Evolutionary conservation across 768 basidiomycete species (phyloP).

Genomic region (Russula brevipes): DNA sequence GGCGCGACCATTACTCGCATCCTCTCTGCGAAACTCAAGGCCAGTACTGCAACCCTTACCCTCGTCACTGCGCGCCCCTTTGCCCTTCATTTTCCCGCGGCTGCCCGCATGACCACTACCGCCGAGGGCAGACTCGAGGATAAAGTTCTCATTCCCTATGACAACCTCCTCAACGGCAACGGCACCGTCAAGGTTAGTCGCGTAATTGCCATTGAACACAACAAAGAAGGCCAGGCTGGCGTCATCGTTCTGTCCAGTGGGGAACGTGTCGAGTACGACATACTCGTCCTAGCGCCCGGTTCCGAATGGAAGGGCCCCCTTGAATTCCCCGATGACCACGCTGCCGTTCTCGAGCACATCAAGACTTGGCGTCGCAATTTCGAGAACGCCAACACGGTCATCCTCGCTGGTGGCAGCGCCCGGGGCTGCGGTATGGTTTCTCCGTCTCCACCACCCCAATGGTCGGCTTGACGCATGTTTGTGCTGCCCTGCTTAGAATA

Average conservation of each 20-base stretch:
- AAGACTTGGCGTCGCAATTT: slow-evolving; percentile 32
- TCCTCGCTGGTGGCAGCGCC: slow-evolving; percentile 37
- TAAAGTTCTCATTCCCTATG: slow-evolving; percentile 17
- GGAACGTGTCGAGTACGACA: slow-evolving; percentile 20
- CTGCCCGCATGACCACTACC: slow-evolving; percentile 50
- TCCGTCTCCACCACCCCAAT: too few species aligned
- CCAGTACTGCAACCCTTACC: slow-evolving; percentile 44
- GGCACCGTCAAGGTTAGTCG: slow-evolving; percentile 21
- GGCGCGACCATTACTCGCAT: slow-evolving; percentile 43
- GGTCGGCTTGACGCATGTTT: background rate
- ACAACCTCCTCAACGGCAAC: slow-evolving; percentile 18
- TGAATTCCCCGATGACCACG: slow-evolving; percentile 38
- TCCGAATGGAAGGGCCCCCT: slow-evolving; percentile 26
- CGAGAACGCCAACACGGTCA: slow-evolving; percentile 32
- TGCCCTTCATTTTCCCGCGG: slow-evolving; percentile 45
- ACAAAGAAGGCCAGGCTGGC: slow-evolving; percentile 4
- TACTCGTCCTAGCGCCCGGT: slow-evolving; percentile 23
- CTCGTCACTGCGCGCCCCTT: slow-evolving; percentile 52
- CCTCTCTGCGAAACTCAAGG: slow-evolving; percentile 49
- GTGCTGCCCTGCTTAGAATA: slow-evolving; percentile 32
- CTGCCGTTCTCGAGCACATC: slow-evolving; percentile 25
- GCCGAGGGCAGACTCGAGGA: slow-evolving; percentile 36
- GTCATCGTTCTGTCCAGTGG: slow-evolving; percentile 5
- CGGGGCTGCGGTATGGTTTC: slow-evolving; percentile 39
- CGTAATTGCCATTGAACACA: slow-evolving; percentile 12